phyloP scores from a whole-genome alignment of 2,329 filamentous ascomycete genomes.

The Colletotrichum phormii region DNA sequence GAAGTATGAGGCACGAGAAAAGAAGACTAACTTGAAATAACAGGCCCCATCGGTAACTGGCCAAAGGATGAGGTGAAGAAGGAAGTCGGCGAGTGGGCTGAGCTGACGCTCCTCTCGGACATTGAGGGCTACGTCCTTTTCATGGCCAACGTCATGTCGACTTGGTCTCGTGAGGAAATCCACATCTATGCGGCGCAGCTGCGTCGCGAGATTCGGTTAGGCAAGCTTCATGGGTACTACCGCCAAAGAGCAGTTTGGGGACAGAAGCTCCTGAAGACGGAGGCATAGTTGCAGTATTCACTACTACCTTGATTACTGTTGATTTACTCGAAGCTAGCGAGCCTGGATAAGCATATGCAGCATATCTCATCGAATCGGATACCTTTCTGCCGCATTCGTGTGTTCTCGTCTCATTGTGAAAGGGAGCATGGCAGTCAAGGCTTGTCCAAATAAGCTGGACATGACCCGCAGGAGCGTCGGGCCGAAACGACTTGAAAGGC shows the following conservation, averaged over 20 bases:
- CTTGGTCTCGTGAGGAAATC: conserved; percentile 49
- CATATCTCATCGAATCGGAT: not conserved
- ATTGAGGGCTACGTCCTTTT: conserved; percentile 48
- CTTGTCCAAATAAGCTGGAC: too few relatives aligned
- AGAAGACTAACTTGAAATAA: not conserved
- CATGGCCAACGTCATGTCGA: conserved; percentile 49
- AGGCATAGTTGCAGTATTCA: not conserved
- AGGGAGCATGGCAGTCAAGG: not conserved
- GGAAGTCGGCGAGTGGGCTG: conserved; percentile 50
- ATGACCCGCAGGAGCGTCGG: not conserved
- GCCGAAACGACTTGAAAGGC: not conserved
- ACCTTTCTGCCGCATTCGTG: not conserved
- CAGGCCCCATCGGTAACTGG: conserved; percentile 51
- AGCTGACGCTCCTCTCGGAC: conserved; percentile 46
- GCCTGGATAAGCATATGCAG: not conserved
- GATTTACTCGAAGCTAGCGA: not conserved
- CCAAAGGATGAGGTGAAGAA: conserved; percentile 49
- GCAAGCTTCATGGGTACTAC: conserved; percentile 45
- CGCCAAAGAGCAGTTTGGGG: conserved; percentile 45
- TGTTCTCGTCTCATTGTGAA: too few relatives aligned
- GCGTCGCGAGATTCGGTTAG: conserved; percentile 45
- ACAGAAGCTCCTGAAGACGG: conserved; percentile 39
- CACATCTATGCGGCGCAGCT: conserved; percentile 49
- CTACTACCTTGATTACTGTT: not conserved
- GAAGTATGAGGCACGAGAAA: conserved; percentile 17